Base-by-base conservation (phyloP, 1,139 yeast genomes). In the Scheffersomyces segobiensis region DNA sequence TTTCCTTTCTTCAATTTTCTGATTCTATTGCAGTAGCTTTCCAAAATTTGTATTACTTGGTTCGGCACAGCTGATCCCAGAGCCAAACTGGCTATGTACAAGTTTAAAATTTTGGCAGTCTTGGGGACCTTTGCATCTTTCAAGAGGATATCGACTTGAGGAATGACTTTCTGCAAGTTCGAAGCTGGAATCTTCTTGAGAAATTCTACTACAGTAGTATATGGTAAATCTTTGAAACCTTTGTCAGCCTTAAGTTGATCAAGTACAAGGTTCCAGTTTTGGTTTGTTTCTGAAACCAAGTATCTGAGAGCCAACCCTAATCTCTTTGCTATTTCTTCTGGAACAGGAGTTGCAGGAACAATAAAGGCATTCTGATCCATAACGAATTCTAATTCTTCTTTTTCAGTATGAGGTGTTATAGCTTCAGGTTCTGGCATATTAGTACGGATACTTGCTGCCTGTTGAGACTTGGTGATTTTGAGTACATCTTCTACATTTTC, bases 211-310 rank as follows among this genome's bases (percentile, higher is more conserved):
- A 85, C 73, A n/a, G 81, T 86, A 5, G 62, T 57, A 1, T 70
- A 61, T 0, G 75, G 57, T 4, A 87, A 59, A 2, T 70, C 82
- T 12, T 61, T 57, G 17, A 88, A 74, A 0, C 87, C 85, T 1
- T 78, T 78, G 5, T 74, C 66, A 7, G 65, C 62, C n/a, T 67
- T 64, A 21, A 89, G 67, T 53, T 80, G 83, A 3, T 76, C 69
- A 4, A 89, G 68, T 3, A 88, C 82, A 46, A 81, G 71, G 19
- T 75, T 72, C 93, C 93, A 89, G 65, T 87, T 78, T 59, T 82
- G 85, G 52, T 76, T 70, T 4, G 75, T 71, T 52, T 78, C 77
- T 49, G 81, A 76, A 1, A 84, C 78, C 52, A 87, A 75, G 61
- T 74, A 77, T 26, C 79, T 77, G 2, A 85, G 71, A 0, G 87